Evolutionary conservation across 2,329 filamentous ascomycete species (phyloP), one percentile per base, ranked within the genome.

Genomic region (Fusarium denticulatum): DNA sequence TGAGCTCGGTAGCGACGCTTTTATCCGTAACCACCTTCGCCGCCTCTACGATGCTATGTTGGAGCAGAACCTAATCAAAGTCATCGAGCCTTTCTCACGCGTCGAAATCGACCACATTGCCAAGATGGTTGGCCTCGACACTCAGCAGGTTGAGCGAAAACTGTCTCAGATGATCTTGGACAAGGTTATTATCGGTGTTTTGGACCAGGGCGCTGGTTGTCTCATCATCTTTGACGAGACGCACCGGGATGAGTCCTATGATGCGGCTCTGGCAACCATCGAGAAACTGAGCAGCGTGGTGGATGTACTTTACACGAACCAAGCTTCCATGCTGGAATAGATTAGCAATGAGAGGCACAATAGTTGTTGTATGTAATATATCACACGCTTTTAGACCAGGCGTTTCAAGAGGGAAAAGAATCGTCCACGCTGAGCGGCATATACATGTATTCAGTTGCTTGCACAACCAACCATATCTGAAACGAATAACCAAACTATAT

Each of bases 111-210:
- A 92, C 78, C 96, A 99, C 82, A 94, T 99, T 79, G 96, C 96
- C 77, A 95, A 96, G 87, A 97, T 98, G 93, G 96, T 99, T 59
- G 95, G 96, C 43, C 88, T 99, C 71, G 96, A 98, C 82, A 97
- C 94, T 32, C 92, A 94, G 83, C 96, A 98, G 86, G 96, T 99
- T 68, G 97, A 99, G 90, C 91, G 95, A 78, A 99, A 99, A 88
- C 88, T 99, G 73, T 97, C 94, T 50, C 97, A 99, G 88, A 99
- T 99, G 97, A 99, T 99, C 80, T 89, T 99, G 67, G 96, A 99
- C 86, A 98, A 98, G 88, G 94, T 98, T 79, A 98, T 99, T 80
- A 94, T 98, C 77, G 96, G 97, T 67, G 96, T 99, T 63, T 86
- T 99, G 77, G 96, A 99, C 82, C 96, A 99, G 85, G 96, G 96